phyloP scores from a whole-genome alignment of 2,329 filamentous ascomycete species.

The Fusarium solani-melongenae region DNA sequence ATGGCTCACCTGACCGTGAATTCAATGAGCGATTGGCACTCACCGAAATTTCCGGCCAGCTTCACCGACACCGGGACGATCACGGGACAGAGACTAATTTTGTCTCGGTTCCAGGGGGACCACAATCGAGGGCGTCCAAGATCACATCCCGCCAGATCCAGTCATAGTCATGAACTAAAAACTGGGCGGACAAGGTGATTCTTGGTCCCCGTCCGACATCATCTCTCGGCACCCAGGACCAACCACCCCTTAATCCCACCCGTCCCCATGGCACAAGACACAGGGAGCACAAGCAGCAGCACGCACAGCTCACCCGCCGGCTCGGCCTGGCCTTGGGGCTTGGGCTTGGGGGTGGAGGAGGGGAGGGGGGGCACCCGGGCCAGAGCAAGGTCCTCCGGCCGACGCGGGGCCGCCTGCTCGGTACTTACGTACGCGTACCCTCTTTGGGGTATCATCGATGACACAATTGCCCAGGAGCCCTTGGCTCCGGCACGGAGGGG shows the following conservation, averaged over 20 bases:
- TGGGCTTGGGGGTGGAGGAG: background rate
- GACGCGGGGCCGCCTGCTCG: slow-evolving; percentile 39
- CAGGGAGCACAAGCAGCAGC: background rate
- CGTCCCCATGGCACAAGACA: slow-evolving; percentile 18
- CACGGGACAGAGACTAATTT: slow-evolving; percentile 36
- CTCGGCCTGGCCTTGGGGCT: slow-evolving; percentile 14
- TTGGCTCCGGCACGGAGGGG: slow-evolving; percentile 33
- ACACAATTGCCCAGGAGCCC: slow-evolving; percentile 38
- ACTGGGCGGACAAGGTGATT: slow-evolving; percentile 25
- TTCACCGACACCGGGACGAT: slow-evolving; percentile 37
- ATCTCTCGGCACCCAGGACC: slow-evolving; percentile 1
- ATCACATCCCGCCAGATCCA: slow-evolving; percentile 34
- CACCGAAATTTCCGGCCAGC: slow-evolving; percentile 41
- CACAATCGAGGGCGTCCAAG: slow-evolving; percentile 14
- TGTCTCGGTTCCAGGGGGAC: slow-evolving; percentile 25
- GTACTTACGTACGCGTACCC: slow-evolving; percentile 41
- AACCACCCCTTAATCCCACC: slow-evolving; percentile 19
- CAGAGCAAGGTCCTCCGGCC: slow-evolving; percentile 31
- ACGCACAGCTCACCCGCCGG: slow-evolving; percentile 18
- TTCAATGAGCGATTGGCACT: slow-evolving; percentile 25
- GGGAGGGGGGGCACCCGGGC: slow-evolving; percentile 2
- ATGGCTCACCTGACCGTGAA: slow-evolving; percentile 38
- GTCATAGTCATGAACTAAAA: slow-evolving; percentile 32
- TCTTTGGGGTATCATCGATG: slow-evolving; percentile 37
- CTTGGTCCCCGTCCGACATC: background rate